Evolutionary conservation across 208 protist species (phyloP).

Genomic region (Naegleria lovaniensis): DNA sequence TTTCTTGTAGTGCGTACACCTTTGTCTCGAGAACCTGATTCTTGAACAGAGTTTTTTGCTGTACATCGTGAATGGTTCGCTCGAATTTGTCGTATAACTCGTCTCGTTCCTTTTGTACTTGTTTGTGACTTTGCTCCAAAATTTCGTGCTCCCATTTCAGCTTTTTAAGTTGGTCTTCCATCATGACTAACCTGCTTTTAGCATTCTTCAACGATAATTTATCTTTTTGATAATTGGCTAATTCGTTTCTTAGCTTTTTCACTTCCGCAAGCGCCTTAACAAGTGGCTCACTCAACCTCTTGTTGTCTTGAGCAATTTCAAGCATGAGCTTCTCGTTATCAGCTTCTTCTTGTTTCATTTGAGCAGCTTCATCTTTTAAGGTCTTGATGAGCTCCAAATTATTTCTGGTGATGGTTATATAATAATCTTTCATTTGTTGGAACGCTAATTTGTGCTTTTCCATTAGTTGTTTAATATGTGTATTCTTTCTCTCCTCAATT

Average conservation of each 20-base stretch:
- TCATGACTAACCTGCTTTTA: constrained; percentile 59
- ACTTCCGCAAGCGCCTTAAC: constrained; percentile 74
- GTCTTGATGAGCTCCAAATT: constrained; percentile 95
- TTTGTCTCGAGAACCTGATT: constrained; percentile 89
- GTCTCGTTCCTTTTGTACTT: constrained; percentile 82
- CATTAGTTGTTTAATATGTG: constrained; percentile 90
- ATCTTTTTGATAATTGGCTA: constrained; percentile 87
- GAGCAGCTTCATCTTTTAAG: constrained; percentile 86
- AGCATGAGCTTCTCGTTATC: constrained; percentile 92
- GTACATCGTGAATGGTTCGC: constrained; percentile 80
- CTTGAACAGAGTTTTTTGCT: constrained; percentile 84
- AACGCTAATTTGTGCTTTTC: constrained; percentile 88
- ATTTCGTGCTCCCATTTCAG: constrained; percentile 75
- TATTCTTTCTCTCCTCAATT: constrained; percentile 87
- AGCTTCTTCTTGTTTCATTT: constrained; percentile 88
- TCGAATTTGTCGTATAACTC: constrained; percentile 86
- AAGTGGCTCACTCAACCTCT: constrained; percentile 83
- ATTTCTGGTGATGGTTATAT: constrained; percentile 94
- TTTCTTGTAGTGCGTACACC: constrained; percentile 74
- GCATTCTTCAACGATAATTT: constrained; percentile 78
- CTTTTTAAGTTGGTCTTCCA: constrained; percentile 67
- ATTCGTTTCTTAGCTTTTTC: constrained; percentile 71
- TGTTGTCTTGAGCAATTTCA: constrained; percentile 91
- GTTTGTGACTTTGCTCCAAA: constrained; percentile 71
- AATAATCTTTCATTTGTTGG: constrained; percentile 92